Evolutionary conservation across 345 rosid species (phyloP), one percentile per base, ranked within the genome.

Genomic region (Kandelia obovata): DNA sequence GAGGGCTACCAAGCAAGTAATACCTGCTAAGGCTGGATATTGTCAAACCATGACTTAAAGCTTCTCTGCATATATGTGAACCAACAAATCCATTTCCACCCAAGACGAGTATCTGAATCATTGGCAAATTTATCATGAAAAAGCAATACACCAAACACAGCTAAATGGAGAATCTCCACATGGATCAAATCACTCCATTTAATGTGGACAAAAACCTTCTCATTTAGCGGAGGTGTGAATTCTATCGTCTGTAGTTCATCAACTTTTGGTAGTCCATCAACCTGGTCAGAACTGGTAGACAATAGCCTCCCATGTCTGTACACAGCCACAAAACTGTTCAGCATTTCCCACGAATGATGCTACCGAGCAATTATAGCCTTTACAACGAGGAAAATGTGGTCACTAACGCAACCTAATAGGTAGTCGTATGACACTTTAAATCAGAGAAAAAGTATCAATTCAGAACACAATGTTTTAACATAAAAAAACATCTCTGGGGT

Each of bases 71-170:
- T 46, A 81, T 47, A 55, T 81, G 84, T 27, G 80, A 72, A 69
- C 84, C 84, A 67, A 81, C 84, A 72, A 71, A 81, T 6, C 82
- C 82, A 51, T 66, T 81, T 70, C 82, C 84, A 57, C 84, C 82
- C 15, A 81, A 73, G 31, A 81, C 75, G 62, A 78, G 84, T 23
- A 81, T 53, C 84, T 81, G 68, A 69, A 59, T 26, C 39, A 70
- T 67, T 62, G 43, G 39, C 27, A 68, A 34, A 2, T 31, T 23
- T 1, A 55, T 64, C 58, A 65, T 9, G 51, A 60, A 25, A 64
- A 43, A 67, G 32, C 13, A 58, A 57, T 49, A 8, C 53, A 30
- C 26, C 28, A 1, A 62, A 35, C 16, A 34, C 19, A 39, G 32
- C 32, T 56, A 1, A 39, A 47, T 0, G 60, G 37, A 52, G 13